Percentiles rank a stretch among this genome's conserved stretches.
phyloP scores from a whole-genome alignment of 768 basidiomycete species.

The Baorangia bicolor region DNA sequence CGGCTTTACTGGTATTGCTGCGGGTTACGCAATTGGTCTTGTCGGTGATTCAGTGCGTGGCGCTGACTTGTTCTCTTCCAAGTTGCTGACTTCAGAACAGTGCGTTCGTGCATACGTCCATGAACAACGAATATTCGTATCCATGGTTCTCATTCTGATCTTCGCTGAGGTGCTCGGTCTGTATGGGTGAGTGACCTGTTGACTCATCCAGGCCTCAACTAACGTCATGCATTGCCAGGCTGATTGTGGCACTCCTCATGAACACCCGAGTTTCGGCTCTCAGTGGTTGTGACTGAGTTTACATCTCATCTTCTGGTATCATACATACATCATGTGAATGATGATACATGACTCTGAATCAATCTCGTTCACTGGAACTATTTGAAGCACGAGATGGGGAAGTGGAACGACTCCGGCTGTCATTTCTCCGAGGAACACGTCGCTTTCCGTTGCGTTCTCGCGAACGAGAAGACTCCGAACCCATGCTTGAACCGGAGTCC shows the following conservation, averaged over 20 bases:
- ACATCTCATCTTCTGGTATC: neutral
- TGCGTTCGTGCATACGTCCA: slow-evolving; percentile 90
- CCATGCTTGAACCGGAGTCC: slow-evolving; percentile 40
- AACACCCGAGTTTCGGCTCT: slow-evolving; percentile 68
- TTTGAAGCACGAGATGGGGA: slow-evolving; percentile 20
- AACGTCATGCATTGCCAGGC: slow-evolving; percentile 36
- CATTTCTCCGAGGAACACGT: slow-evolving; percentile 32
- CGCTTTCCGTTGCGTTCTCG: slow-evolving; percentile 43
- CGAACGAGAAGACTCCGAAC: slow-evolving; percentile 46
- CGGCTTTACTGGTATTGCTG: slow-evolving; percentile 87
- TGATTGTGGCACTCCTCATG: slow-evolving; percentile 90
- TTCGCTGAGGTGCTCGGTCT: slow-evolving; percentile 90
- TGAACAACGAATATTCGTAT: slow-evolving; percentile 88
- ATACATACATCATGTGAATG: slow-evolving; percentile 15
- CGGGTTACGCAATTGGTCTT: slow-evolving; percentile 92
- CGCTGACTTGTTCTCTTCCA: neutral
- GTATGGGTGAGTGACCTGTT: slow-evolving; percentile 59
- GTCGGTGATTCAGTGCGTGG: slow-evolving; percentile 87
- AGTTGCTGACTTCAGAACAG: slow-evolving; percentile 37
- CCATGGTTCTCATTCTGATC: slow-evolving; percentile 95
- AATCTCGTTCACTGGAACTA: slow-evolving; percentile 13
- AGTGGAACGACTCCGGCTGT: slow-evolving; percentile 23
- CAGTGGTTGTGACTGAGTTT: slow-evolving; percentile 20
- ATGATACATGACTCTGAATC: slow-evolving; percentile 9
- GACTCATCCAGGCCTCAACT: neutral